These are phyloP conservation scores for Penicillium sp. DNA, from an alignment of 2,329 filamentous ascomycete genomes.

Conservation along the genomic window DNA sequence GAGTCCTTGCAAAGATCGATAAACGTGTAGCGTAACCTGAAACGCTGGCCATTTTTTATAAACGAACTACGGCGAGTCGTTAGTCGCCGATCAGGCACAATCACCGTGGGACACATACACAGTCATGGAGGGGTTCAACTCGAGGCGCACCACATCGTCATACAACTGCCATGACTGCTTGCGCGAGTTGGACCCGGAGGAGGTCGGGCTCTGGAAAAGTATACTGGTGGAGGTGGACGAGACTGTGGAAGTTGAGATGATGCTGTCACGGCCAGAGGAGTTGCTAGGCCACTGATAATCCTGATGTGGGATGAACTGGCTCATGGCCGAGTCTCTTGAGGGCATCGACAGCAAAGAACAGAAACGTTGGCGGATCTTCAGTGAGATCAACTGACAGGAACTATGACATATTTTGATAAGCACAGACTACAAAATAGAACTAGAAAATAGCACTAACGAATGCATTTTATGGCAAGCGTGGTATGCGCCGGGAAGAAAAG, in stretches of 20 bases:
- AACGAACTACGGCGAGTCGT: conserved; percentile 30
- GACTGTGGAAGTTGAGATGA: conserved; percentile 27
- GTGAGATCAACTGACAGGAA: conserved; percentile 9
- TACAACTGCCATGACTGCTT: conserved; percentile 29
- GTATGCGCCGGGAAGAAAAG: conserved; percentile 9
- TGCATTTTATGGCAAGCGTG: conserved; percentile 9
- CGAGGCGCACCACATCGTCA: conserved; percentile 30
- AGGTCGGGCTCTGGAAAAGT: conserved; percentile 27
- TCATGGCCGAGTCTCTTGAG: conserved; percentile 15
- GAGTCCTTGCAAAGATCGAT: conserved; percentile 40
- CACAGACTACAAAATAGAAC: neutral
- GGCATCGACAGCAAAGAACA: neutral
- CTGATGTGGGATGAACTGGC: conserved; percentile 8
- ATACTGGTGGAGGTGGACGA: conserved; percentile 32
- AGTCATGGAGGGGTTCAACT: conserved; percentile 31
- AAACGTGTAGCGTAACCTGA: conserved; percentile 37
- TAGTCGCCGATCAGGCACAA: conserved; percentile 1
- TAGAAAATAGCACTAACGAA: conserved; percentile 5
- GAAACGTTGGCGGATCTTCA: conserved; percentile 9
- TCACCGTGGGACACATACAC: conserved; percentile 24
- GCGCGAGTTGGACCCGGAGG: conserved; percentile 26
- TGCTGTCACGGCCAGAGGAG: conserved; percentile 24
- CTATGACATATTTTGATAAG: conserved; percentile 8
- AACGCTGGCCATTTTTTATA: conserved; percentile 35
- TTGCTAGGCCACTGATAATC: conserved; percentile 31